Conservation (phyloP, 2,329 filamentous ascomycete genomes). For the Colletotrichum spinosum region DNA sequence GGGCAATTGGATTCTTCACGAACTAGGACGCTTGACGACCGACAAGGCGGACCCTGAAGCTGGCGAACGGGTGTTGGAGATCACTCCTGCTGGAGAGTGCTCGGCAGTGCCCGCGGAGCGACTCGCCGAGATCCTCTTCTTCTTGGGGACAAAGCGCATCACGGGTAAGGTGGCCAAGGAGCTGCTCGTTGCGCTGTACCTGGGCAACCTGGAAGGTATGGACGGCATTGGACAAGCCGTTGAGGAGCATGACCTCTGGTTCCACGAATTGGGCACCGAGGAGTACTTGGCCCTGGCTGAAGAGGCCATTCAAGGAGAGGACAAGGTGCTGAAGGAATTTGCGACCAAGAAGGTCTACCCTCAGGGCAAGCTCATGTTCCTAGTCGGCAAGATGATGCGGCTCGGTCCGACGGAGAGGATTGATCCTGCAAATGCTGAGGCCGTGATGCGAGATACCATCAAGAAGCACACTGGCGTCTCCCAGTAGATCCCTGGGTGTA, state of each 20-base stretch:
- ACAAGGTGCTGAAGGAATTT: constrained; percentile 60
- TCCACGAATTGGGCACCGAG: constrained; percentile 58
- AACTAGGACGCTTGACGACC: constrained; percentile 75
- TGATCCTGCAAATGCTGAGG: constrained; percentile 63
- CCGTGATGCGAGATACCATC: constrained; percentile 52
- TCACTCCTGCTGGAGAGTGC: constrained; percentile 61
- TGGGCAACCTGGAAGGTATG: constrained; percentile 55
- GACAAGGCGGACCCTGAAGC: constrained; percentile 53
- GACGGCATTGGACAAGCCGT: constrained; percentile 57
- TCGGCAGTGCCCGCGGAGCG: constrained; percentile 56
- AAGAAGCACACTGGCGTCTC: constrained; percentile 35
- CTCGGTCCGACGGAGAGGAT: constrained; percentile 65
- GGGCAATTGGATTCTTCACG: constrained; percentile 79
- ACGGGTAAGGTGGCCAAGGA: constrained; percentile 70
- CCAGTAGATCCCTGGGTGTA: not conserved
- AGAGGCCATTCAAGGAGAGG: constrained; percentile 57
- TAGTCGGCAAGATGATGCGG: constrained; percentile 70
- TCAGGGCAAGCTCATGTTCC: constrained; percentile 70
- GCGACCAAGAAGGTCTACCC: constrained; percentile 57
- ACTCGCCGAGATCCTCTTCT: constrained; percentile 63
- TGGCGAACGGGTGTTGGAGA: constrained; percentile 42
- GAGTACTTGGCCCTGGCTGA: constrained; percentile 63
- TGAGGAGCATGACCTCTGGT: constrained; percentile 63
- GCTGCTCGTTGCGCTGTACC: constrained; percentile 64
- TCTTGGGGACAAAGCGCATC: constrained; percentile 61